Evolutionary conservation across 2,329 filamentous ascomycete genomes (phyloP).

Genomic region (Ascochyta lentis): DNA sequence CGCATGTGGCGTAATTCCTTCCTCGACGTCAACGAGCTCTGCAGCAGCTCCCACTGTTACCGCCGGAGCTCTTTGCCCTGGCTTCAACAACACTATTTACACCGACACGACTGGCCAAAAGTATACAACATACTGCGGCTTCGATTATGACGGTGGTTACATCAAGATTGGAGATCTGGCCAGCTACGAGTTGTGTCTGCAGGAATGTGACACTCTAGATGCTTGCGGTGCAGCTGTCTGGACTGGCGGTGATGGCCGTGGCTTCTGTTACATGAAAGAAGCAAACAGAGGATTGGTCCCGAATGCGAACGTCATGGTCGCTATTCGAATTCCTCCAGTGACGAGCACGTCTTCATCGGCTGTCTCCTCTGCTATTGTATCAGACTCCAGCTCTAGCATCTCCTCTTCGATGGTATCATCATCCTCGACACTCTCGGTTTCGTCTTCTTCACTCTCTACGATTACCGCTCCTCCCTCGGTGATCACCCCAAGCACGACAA

Average conservation of each 20-base stretch:
- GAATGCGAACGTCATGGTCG: background rate
- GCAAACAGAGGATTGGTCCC: background rate
- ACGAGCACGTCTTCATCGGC: background rate
- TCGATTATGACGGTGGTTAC: background rate
- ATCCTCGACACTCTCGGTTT: background rate
- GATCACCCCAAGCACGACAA: background rate
- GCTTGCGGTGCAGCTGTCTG: background rate
- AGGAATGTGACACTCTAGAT: background rate
- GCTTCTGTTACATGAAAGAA: conserved; percentile 4
- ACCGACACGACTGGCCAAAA: background rate
- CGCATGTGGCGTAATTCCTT: background rate
- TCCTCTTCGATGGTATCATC: background rate
- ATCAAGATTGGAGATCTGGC: background rate
- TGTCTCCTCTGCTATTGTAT: background rate
- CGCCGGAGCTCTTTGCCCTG: background rate
- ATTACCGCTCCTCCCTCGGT: background rate
- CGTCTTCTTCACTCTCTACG: background rate
- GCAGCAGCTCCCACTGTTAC: background rate
- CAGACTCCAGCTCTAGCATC: too few species aligned
- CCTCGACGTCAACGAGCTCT: background rate
- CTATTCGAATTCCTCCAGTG: background rate
- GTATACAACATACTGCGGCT: background rate
- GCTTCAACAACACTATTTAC: background rate
- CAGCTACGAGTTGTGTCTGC: conserved; percentile 1
- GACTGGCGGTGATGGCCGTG: conserved; percentile 1